Base-by-base conservation (phyloP, 768 basidiomycete species). In the Pluteus cervinus region DNA sequence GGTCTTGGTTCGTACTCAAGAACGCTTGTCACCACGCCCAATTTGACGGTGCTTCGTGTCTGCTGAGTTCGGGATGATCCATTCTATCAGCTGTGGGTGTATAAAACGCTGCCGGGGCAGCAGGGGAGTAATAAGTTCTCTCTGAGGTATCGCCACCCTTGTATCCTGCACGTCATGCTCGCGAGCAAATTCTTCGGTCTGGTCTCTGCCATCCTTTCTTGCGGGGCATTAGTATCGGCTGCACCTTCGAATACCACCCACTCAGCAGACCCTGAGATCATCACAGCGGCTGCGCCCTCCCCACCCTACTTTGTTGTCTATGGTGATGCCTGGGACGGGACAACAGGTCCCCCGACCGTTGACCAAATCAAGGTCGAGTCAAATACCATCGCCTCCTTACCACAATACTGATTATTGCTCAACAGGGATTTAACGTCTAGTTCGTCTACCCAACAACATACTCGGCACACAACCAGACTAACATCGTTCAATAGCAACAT, bases 301-400 rank as follows among this genome's bases (percentile, higher is more conserved):
- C 63, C 75, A 4, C 79, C 79, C 28, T 66, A 71, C 48, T 81
- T 68, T 44, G 65, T 70, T 6, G 52, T 64, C 11, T 71, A 73
- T 39, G 54, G 52, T 15, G 68, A 73, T 45, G 46, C 52, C 29
- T 76, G 53, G 39, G 60, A 69, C 32, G 71, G 72, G 0, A 52
- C 54, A 4, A 71, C 56, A 18, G 73, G 70, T 0, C 75, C 74
- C 4, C 77, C 80, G 4, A 48, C 62, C 2, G 57, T 60, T 6
- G 61, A 75, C 12, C 49, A 59, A 2, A 58, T 81, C 40, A 49
- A 36, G 7, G 40, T 41, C 22, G 52, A 35, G 23, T 16, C 11
- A 17, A 10, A 28, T 1, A 17, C 14, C 7, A 8, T 24, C n/a
- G 16, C 8, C 25, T 4, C 7, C 14, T 17, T 41, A 9, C 26